These are phyloP conservation scores for Polyporus tsugae DNA, from an alignment of 1,284 basidiomycete species.

Conservation along the genomic window DNA sequence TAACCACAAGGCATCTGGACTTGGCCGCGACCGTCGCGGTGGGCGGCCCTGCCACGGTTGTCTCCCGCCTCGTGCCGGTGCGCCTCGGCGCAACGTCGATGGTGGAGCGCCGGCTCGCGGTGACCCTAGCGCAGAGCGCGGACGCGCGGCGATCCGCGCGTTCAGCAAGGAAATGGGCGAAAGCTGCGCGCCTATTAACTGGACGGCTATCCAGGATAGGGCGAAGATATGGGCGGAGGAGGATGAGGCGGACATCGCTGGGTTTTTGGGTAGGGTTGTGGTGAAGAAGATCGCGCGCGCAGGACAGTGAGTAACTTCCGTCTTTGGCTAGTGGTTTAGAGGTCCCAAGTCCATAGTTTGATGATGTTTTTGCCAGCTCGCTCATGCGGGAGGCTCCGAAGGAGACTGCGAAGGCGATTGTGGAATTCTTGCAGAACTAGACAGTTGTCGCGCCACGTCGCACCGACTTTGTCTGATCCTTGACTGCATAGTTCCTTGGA, in stretches of 20 bases:
- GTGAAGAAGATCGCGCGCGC: constrained; percentile 5
- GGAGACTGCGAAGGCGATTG: too few species aligned
- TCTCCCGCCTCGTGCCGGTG: neutral
- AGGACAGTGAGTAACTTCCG: constrained; percentile 19
- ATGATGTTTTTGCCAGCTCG: neutral
- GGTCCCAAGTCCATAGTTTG: too few species aligned
- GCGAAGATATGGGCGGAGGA: constrained; percentile 19
- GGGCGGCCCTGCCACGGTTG: neutral
- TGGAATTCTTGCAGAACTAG: too few species aligned
- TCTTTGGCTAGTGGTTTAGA: too few species aligned
- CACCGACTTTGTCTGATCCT: too few species aligned
- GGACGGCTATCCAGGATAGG: constrained; percentile 18
- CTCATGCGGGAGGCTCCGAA: neutral
- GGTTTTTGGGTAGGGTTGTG: constrained; percentile 5
- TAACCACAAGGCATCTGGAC: constrained; percentile 7
- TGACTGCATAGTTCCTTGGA: too few species aligned
- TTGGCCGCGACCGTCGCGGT: neutral
- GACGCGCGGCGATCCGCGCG: constrained; percentile 12
- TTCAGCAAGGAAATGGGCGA: constrained; percentile 4
- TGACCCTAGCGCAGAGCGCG: constrained; percentile 11
- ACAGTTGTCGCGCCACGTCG: too few species aligned
- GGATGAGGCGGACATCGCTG: constrained; percentile 5
- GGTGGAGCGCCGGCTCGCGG: constrained; percentile 16
- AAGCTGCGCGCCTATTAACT: constrained; percentile 6
- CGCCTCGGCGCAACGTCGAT: constrained; percentile 14